phyloP scores from a whole-genome alignment of 495 filamentous ascomycete genomes.

The Penicillium subrubescens region DNA sequence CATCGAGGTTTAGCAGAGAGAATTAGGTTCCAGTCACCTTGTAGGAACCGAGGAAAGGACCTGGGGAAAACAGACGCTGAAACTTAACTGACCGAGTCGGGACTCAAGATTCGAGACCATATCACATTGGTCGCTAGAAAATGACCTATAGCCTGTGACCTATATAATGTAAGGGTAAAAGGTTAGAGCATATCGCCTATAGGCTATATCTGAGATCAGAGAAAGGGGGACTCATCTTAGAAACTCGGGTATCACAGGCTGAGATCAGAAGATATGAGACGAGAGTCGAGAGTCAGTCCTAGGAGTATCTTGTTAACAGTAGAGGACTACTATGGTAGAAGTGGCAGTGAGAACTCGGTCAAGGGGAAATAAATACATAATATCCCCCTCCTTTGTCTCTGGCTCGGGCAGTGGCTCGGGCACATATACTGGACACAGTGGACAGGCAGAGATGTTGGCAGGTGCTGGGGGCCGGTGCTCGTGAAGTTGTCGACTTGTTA shows the following conservation, averaged over 20 bases:
- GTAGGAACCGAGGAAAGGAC: neutral
- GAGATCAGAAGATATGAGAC: neutral
- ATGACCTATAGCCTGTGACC: neutral
- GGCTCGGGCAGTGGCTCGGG: neutral
- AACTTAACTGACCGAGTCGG: conserved; percentile 3
- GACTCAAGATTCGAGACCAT: neutral
- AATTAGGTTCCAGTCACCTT: neutral
- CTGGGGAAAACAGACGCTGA: neutral
- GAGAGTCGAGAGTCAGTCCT: no score
- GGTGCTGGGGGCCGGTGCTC: neutral
- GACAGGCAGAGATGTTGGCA: neutral
- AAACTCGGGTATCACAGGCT: neutral
- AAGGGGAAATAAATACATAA: neutral
- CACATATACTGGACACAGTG: no score
- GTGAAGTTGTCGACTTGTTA: neutral
- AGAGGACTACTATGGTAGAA: neutral
- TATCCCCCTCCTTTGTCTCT: neutral
- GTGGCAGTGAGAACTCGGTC: neutral
- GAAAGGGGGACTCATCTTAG: neutral
- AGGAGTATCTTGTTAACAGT: neutral
- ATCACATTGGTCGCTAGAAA: neutral
- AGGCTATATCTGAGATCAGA: neutral
- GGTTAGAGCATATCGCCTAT: neutral
- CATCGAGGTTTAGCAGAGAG: neutral
- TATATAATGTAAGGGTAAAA: neutral